These are phyloP conservation scores for Pichia sp. DNA, from an alignment of 1,139 yeast genomes.

Conservation along the genomic window DNA sequence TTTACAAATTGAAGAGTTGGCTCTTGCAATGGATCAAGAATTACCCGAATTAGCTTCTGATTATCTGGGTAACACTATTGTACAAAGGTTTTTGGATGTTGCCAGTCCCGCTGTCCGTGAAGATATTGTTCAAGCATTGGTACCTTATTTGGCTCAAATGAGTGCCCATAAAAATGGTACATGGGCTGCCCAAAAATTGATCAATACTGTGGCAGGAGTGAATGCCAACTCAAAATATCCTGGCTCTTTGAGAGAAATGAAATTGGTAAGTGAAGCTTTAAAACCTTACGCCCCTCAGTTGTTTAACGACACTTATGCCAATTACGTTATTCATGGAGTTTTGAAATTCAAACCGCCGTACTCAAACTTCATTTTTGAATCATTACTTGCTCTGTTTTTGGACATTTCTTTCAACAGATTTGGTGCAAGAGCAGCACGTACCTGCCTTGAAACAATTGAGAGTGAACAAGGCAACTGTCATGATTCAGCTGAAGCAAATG, in stretches of 20 bases:
- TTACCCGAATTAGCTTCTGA: slow-evolving; percentile 89
- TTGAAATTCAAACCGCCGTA: slow-evolving; percentile 69
- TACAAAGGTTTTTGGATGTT: slow-evolving; percentile 78
- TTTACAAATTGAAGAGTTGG: slow-evolving; percentile 73
- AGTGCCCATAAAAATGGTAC: slow-evolving; percentile 98
- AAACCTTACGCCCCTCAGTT: slow-evolving; percentile 81
- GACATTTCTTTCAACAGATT: slow-evolving; percentile 84
- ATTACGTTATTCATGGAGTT: slow-evolving; percentile 92
- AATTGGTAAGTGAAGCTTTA: slow-evolving; percentile 63
- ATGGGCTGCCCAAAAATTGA: slow-evolving; percentile 97
- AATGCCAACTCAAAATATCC: slow-evolving; percentile 1
- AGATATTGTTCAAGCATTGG: slow-evolving; percentile 73
- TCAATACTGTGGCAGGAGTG: slow-evolving; percentile 55
- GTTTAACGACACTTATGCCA: slow-evolving; percentile 94
- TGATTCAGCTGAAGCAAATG: slow-evolving; percentile 44
- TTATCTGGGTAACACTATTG: slow-evolving; percentile 92
- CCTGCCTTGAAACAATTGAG: slow-evolving; percentile 69
- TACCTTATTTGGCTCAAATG: slow-evolving; percentile 82
- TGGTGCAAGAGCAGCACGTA: slow-evolving; percentile 93
- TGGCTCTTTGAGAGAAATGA: slow-evolving; percentile 50
- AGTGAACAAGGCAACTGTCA: slow-evolving; percentile 49
- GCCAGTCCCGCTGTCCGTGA: slow-evolving; percentile 71
- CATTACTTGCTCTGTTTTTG: slow-evolving; percentile 73
- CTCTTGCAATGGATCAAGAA: slow-evolving; percentile 81
- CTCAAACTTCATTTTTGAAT: slow-evolving; percentile 86